A percentile compares a stretch with the other conserved stretches of the same genome.
These are phyloP conservation scores for Suaeda aralocaspica DNA, from an alignment of 148 eudicot species.

Conservation along the genomic window DNA sequence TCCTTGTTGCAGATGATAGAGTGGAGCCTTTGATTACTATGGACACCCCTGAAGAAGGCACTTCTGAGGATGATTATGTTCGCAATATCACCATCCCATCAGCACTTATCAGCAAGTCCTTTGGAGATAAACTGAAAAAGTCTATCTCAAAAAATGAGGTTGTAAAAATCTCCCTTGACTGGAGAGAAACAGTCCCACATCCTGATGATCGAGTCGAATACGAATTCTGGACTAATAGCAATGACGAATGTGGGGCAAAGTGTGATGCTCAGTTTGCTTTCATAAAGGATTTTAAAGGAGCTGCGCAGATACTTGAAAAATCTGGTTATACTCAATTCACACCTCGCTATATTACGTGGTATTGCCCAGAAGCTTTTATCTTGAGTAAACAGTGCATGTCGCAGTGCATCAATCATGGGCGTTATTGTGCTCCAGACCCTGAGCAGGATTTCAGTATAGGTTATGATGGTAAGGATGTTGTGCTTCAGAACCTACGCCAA, in stretches of 20 bases:
- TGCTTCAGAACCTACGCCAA: constrained; percentile 79
- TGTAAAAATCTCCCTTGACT: constrained; percentile 77
- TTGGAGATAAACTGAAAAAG: constrained; percentile 75
- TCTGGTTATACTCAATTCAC: constrained; percentile 81
- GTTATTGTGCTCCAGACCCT: constrained; percentile 98
- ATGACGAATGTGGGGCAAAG: constrained; percentile 91
- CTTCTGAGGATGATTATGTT: constrained; percentile 51
- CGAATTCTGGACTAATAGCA: constrained; percentile 96
- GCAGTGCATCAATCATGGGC: constrained; percentile 90
- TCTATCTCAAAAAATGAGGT: constrained; percentile 50
- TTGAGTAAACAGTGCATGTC: constrained; percentile 82
- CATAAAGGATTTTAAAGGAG: constrained; percentile 77
- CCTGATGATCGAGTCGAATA: constrained; percentile 96
- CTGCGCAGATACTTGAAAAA: constrained; percentile 82
- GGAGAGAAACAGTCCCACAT: constrained; percentile 94
- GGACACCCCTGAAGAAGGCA: constrained; percentile 86
- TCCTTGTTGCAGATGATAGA: constrained; percentile 73
- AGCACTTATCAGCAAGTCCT: constrained; percentile 65
- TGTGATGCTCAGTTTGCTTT: constrained; percentile 83
- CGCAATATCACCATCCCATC: constrained; percentile 80
- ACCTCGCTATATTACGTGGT: constrained; percentile 96
- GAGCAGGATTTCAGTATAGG: constrained; percentile 81
- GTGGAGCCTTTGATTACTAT: constrained; percentile 83
- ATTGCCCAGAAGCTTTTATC: constrained; percentile 81
- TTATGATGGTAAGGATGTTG: constrained; percentile 94